These are phyloP conservation scores for Leucocoprinus sp. DNA, from an alignment of 768 basidiomycete genomes.

Conservation along the genomic window DNA sequence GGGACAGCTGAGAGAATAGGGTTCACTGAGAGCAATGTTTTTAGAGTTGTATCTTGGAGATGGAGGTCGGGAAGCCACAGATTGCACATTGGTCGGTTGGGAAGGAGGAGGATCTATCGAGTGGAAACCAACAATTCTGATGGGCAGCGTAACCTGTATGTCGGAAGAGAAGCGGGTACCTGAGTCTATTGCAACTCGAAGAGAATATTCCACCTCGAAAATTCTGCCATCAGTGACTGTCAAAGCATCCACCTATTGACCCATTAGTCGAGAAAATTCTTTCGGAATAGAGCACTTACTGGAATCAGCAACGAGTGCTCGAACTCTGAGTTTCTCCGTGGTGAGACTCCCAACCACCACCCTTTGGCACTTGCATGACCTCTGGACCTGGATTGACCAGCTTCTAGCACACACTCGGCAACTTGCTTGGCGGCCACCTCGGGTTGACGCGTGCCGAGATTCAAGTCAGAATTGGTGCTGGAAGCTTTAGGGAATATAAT, in stretches of 20 bases:
- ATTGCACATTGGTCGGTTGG: slow-evolving; percentile 10
- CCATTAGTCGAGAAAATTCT: slow-evolving; percentile 6
- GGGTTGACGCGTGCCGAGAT: slow-evolving; percentile 58
- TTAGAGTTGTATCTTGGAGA: background rate
- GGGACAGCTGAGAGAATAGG: background rate
- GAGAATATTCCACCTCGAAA: slow-evolving; percentile 67
- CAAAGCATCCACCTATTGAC: slow-evolving; percentile 57
- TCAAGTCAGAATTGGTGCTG: slow-evolving; percentile 17
- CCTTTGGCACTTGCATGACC: slow-evolving; percentile 77
- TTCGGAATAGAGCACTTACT: slow-evolving; percentile 34
- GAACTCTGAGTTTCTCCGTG: slow-evolving; percentile 55
- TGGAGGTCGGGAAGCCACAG: background rate
- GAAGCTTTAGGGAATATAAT: slow-evolving; percentile 45
- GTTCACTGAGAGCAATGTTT: background rate
- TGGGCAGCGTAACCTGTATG: slow-evolving; percentile 62
- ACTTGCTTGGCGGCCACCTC: slow-evolving; percentile 55
- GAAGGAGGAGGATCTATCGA: slow-evolving; percentile 77
- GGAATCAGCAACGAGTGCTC: slow-evolving; percentile 66
- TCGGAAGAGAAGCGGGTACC: slow-evolving; percentile 51
- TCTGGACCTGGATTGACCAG: slow-evolving; percentile 51
- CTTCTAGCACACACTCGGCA: slow-evolving; percentile 55
- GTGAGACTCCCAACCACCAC: slow-evolving; percentile 80
- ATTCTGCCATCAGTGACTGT: slow-evolving; percentile 61
- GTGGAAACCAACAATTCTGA: slow-evolving; percentile 74
- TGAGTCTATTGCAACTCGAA: slow-evolving; percentile 56